Evolutionary conservation across 169 alveolate genomes (phyloP), one percentile per base, ranked within the genome.

Genomic region (Plasmodium adleri): DNA sequence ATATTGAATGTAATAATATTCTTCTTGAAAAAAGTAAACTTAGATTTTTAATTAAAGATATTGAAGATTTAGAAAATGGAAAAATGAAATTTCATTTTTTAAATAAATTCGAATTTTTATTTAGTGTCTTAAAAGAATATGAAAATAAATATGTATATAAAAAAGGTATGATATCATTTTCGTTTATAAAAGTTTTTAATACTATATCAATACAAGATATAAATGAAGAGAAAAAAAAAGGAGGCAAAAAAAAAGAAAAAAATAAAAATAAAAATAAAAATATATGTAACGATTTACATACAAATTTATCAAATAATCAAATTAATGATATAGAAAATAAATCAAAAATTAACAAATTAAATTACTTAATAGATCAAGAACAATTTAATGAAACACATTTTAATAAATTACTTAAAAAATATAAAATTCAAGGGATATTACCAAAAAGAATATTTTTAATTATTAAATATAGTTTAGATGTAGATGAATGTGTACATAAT

Each of bases 51-150:
- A 83, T 83, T 47, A 83, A 83, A 59, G 91, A 83, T 70, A 83
- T 83, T 15, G 91, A 83, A 17, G 91, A 83, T 71, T 83, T 83
- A 83, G 32, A 68, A 83, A 68, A 70, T 68, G 91, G 91, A 50
- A 83, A 71, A 83, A 83, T 83, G 91, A 83, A 83, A 83, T 83
- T 83, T 58, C 64, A 83, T 54, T 83, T 83, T 83, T 71, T 83
- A 63, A 71, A 83, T 39, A 83, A 70, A 70, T 83, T 67, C 59
- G 91, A 67, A 58, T 83, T 83, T 47, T 85, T 83, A 28, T 83
- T 71, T 26, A 59, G 67, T 73, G 54, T 83, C 12, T 70, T 83
- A 71, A 83, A 26, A 2, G 91, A 83, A 39, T 83, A 68, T 70
- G 86, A 83, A 24, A 54, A 24, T 13, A 83, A 83, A 68, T 83